phyloP scores from a whole-genome alignment of 2,329 filamentous ascomycete genomes.

The Sporothrix humicola region DNA sequence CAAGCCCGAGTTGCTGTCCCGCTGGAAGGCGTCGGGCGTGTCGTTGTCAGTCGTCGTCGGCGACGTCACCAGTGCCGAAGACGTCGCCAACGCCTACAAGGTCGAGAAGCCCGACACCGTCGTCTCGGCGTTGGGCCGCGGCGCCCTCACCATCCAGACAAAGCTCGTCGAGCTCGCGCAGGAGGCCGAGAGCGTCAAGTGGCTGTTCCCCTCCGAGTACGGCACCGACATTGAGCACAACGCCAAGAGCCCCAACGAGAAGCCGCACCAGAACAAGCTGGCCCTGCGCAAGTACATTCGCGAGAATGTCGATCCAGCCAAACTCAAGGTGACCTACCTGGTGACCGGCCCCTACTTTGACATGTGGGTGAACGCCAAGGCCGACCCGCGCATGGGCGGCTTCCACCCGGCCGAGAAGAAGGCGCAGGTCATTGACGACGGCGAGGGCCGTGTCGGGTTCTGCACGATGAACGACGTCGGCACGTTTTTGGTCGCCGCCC shows the following conservation, averaged over 20 bases:
- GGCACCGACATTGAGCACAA: conserved; percentile 69
- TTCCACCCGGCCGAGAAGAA: conserved; percentile 64
- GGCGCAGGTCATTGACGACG: conserved; percentile 67
- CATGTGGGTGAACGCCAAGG: conserved; percentile 59
- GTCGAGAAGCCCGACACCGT: conserved; percentile 66
- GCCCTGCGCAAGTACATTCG: conserved; percentile 67
- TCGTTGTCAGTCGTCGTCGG: conserved; percentile 62
- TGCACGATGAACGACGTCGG: conserved; percentile 76
- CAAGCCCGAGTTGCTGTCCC: conserved; percentile 55
- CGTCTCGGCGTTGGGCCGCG: conserved; percentile 67
- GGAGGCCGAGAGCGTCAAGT: conserved; percentile 57
- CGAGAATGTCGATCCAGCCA: conserved; percentile 51
- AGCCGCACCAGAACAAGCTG: conserved; percentile 72
- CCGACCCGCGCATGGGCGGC: conserved; percentile 54
- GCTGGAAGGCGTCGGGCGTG: conserved; percentile 52
- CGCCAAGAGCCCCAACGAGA: conserved; percentile 62
- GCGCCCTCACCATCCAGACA: conserved; percentile 65
- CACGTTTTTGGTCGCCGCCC: conserved; percentile 65
- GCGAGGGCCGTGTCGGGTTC: conserved; percentile 66
- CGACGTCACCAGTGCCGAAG: conserved; percentile 57
- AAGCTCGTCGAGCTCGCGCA: conserved; percentile 66
- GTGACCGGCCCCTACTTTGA: conserved; percentile 74
- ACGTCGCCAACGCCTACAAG: conserved; percentile 62
- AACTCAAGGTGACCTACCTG: conserved; percentile 67
- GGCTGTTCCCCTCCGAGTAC: conserved; percentile 73